These are phyloP conservation scores for Phylloporus sp. DNA, from an alignment of 768 basidiomycete species.

Conservation along the genomic window DNA sequence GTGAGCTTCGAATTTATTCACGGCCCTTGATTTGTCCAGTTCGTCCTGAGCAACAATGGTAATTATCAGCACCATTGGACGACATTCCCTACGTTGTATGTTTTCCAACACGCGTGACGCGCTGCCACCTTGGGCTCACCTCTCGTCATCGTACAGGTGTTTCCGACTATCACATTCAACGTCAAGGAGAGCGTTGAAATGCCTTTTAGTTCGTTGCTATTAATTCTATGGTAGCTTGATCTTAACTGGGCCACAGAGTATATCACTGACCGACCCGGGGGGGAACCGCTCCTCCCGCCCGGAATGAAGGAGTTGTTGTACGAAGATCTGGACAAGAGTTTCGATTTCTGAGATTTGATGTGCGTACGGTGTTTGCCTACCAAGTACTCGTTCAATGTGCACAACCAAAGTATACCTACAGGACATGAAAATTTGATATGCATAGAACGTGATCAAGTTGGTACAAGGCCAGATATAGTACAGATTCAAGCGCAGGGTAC, in stretches of 20 bases:
- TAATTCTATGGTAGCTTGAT: not conserved
- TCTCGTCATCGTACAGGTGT: slow-evolving; percentile 52
- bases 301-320: slow-evolving; percentile 87
- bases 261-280: too few species aligned
- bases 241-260: too few species aligned
- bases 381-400: not conserved
- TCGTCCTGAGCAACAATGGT: not conserved
- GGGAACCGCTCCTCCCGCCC: slow-evolving; percentile 74
- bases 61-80: slow-evolving; percentile 51
- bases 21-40: too few species aligned
- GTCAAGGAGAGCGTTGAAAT: slow-evolving; percentile 91
- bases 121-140: not conserved
- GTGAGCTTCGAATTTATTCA: slow-evolving; percentile 32
- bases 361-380: not conserved
- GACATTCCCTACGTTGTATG: slow-evolving; percentile 71
- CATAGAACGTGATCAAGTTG: too few species aligned
- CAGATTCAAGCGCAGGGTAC: too few species aligned
- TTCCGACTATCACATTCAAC: slow-evolving; percentile 90
- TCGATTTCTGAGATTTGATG: slow-evolving; percentile 43
- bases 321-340: slow-evolving; percentile 82
- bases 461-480: too few species aligned
- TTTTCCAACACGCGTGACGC: not conserved
- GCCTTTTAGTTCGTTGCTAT: slow-evolving; percentile 78
- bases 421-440: too few species aligned
- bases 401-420: too few species aligned